phyloP scores from a whole-genome alignment of 2,329 filamentous ascomycete genomes.

The Sporothrix protearum region DNA sequence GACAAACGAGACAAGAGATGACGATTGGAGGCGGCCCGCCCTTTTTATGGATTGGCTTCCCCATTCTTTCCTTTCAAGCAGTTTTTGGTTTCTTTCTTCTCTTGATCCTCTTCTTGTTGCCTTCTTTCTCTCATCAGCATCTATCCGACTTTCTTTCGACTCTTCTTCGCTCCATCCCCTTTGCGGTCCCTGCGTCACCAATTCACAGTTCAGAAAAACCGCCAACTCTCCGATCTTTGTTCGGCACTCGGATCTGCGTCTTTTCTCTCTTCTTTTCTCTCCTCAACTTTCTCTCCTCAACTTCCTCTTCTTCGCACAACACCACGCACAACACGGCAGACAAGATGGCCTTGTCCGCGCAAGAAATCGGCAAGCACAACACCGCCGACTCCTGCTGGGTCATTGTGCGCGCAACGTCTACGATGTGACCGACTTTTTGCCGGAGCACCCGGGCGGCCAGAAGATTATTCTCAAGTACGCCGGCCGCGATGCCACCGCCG shows the following conservation, averaged over 20 bases:
- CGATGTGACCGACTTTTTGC: slow-evolving; percentile 40
- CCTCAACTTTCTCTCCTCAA: too few relatives aligned
- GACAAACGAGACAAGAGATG: neutral
- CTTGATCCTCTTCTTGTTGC: too few relatives aligned
- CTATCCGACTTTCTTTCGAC: neutral
- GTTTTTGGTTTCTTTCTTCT: neutral
- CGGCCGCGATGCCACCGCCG: slow-evolving; percentile 88
- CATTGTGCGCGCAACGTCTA: slow-evolving; percentile 33
- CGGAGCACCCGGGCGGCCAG: slow-evolving; percentile 81
- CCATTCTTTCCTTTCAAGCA: neutral
- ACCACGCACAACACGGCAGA: neutral
- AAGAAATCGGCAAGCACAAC: slow-evolving; percentile 38
- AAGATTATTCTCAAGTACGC: slow-evolving; percentile 98
- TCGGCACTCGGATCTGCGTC: neutral
- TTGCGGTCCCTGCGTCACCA: neutral
- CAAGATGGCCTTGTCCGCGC: slow-evolving; percentile 32
- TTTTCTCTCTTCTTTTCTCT: neutral
- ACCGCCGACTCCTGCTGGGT: slow-evolving; percentile 39
- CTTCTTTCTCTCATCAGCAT: too few relatives aligned
- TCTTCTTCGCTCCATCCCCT: neutral
- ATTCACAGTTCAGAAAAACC: neutral
- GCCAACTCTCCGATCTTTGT: neutral
- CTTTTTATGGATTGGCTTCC: slow-evolving; percentile 1
- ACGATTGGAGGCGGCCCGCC: neutral
- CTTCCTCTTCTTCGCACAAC: neutral